Base-by-base conservation (phyloP, 2,329 filamentous ascomycete species). In the Plenodomus lindquistii region DNA sequence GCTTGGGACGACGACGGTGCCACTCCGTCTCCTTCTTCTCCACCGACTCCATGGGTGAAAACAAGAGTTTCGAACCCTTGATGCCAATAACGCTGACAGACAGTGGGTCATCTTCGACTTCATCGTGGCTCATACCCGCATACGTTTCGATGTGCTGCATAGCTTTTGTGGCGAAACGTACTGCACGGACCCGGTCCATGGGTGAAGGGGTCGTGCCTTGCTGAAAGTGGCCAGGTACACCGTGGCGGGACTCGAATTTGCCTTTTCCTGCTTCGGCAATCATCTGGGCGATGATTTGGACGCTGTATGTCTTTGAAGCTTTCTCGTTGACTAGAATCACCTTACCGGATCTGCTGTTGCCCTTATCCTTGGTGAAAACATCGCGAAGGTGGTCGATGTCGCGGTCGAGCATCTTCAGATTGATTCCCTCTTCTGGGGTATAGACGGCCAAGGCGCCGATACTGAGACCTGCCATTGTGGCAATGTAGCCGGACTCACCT, bases 261-360 rank as follows among this genome's bases (percentile, higher is more conserved):
- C 91, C 91, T 62, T 89, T 87, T 8, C 91, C 89, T 73, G 97
- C 94, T 60, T 96, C 91, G 49, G 89, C 89, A 75, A 99, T 96
- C 75, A 97, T 97, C 68, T 93, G 88, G 27, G 93, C 92, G 65
- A 99, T 93, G 48, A 97, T 84, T 73, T 96, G 91, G 16, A 94
- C 96, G 41, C 83, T 89, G 79, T 97, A 97, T 15, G 92, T 92
- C 64, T 69, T 85, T 65, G 89, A 95, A 6, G 94, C 89, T 74
- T 91, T 92, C 74, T 99, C 94, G 73, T 97, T 97, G 71, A 96
- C 85, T n/a, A 99, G 84, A 56, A 99, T 95, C 53, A 97, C 83
- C 60, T 96, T 93, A 29, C 94, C 94, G 0, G 92, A 93, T 45
- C 92, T 86, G 40, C 87, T 91, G 72, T 94, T 89, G 48, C 94